These are phyloP conservation scores for Aspergillus bridgeri DNA, from an alignment of 495 filamentous ascomycete genomes.

Conservation along the genomic window DNA sequence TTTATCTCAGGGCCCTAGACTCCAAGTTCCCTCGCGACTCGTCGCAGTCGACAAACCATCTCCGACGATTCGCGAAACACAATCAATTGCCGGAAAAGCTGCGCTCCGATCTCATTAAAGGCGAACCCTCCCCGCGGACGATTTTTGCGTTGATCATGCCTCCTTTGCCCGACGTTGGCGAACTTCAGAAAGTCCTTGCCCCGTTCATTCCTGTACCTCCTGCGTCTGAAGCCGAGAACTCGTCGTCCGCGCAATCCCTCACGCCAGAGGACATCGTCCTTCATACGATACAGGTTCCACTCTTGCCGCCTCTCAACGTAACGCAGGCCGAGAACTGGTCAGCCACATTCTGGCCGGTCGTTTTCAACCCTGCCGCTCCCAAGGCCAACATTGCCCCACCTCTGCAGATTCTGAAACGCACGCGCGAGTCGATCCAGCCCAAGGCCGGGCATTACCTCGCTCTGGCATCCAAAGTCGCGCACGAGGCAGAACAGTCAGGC, in stretches of 20 bases:
- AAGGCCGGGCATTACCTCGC: slow-evolving; percentile 57
- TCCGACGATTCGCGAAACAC: slow-evolving; percentile 75
- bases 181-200: slow-evolving; percentile 29
- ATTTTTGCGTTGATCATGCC: slow-evolving; percentile 40
- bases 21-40: slow-evolving; percentile 50
- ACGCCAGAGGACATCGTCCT: slow-evolving; percentile 38
- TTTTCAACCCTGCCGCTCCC: slow-evolving; percentile 76
- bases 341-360: slow-evolving; percentile 76
- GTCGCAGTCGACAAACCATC: slow-evolving; percentile 66
- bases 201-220: slow-evolving; percentile 29
- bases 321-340: slow-evolving; percentile 76
- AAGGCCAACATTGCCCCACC: slow-evolving; percentile 37
- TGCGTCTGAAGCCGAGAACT: background rate
- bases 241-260: slow-evolving; percentile 1
- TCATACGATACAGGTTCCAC: slow-evolving; percentile 61
- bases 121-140: slow-evolving; percentile 22
- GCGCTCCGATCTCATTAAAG: slow-evolving; percentile 24
- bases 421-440: slow-evolving; percentile 54
- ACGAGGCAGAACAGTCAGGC: slow-evolving; percentile 50
- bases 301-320: slow-evolving; percentile 68
- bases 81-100: slow-evolving; percentile 59
- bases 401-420: slow-evolving; percentile 57
- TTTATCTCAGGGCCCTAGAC: slow-evolving; percentile 37
- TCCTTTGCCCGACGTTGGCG: slow-evolving; percentile 29
- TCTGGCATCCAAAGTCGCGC: slow-evolving; percentile 63